Evolutionary conservation across 2,329 filamentous ascomycete species (phyloP).

Genomic region (Polytolypa hystricis): DNA sequence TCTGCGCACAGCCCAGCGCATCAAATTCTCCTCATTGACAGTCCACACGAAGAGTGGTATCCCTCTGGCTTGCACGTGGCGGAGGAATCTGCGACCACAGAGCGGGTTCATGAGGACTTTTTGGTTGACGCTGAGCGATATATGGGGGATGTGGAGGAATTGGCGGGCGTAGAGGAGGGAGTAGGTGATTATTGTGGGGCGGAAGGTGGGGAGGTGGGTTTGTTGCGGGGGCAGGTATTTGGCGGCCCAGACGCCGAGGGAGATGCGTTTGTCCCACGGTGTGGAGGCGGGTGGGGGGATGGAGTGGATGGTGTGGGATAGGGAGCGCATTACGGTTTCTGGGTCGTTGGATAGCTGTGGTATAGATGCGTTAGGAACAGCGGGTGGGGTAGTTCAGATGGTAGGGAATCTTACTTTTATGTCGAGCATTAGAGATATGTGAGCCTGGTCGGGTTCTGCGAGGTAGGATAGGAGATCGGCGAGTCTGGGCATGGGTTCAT

Average conservation of each 20-base stretch:
- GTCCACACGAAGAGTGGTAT: constrained; percentile 72
- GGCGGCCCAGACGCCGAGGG: constrained; percentile 73
- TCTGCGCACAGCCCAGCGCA: constrained; percentile 71
- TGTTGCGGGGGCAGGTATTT: constrained; percentile 56
- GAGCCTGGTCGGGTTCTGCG: constrained; percentile 49
- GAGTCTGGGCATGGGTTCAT: constrained; percentile 62
- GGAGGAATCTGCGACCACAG: constrained; percentile 57
- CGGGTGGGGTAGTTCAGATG: background rate
- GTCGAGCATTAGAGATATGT: constrained; percentile 74
- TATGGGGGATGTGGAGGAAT: constrained; percentile 55
- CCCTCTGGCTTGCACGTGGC: constrained; percentile 43
- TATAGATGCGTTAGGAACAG: constrained; percentile 2
- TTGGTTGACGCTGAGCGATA: constrained; percentile 70
- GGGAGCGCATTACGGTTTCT: constrained; percentile 57
- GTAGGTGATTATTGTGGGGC: constrained; percentile 32
- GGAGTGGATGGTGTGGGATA: constrained; percentile 51
- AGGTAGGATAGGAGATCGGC: constrained; percentile 64
- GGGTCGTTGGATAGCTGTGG: constrained; percentile 33
- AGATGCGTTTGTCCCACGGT: constrained; percentile 62
- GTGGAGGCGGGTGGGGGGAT: constrained; percentile 35
- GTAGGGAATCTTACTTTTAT: constrained; percentile 56
- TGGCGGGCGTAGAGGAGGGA: constrained; percentile 51
- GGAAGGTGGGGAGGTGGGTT: constrained; percentile 36
- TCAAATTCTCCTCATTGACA: constrained; percentile 65
- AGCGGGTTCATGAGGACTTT: constrained; percentile 55